phyloP scores from a whole-genome alignment of 2,329 filamentous ascomycete species.

The Monilinia vaccinii-corymbosi region DNA sequence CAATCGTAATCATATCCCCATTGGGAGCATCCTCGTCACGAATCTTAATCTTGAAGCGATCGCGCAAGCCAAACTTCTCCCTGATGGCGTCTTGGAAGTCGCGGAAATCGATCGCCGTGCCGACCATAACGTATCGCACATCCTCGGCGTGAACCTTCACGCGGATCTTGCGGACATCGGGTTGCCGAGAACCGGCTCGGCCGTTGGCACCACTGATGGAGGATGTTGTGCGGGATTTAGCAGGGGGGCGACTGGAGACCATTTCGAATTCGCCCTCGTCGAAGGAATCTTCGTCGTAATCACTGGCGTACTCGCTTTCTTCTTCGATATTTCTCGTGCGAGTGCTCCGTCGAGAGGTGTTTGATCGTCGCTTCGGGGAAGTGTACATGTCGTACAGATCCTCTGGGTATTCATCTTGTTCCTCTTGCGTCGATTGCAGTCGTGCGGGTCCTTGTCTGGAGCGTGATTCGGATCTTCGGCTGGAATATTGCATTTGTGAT shows the following conservation, averaged over 20 bases:
- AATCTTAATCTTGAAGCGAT: slow-evolving; percentile 82
- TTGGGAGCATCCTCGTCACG: slow-evolving; percentile 67
- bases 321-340: slow-evolving; percentile 65
- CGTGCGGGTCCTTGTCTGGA: slow-evolving; percentile 14
- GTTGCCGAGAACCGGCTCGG: slow-evolving; percentile 48
- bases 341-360: slow-evolving; percentile 31
- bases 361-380: slow-evolving; percentile 30
- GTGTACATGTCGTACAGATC: slow-evolving; percentile 58
- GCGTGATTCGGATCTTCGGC: slow-evolving; percentile 25
- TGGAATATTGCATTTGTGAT: slow-evolving; percentile 28
- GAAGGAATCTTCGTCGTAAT: slow-evolving; percentile 60
- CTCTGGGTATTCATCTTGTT: slow-evolving; percentile 54
- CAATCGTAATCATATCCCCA: slow-evolving; percentile 94
- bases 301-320: slow-evolving; percentile 66
- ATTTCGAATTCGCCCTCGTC: slow-evolving; percentile 78
- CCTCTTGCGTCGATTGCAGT: slow-evolving; percentile 34
- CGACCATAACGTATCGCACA: slow-evolving; percentile 86
- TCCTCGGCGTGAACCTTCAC: slow-evolving; percentile 91
- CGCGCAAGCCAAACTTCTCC: slow-evolving; percentile 73
- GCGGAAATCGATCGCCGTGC: slow-evolving; percentile 59
- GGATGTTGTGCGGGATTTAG: slow-evolving; percentile 33
- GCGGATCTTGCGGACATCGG: slow-evolving; percentile 68
- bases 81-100: slow-evolving; percentile 73
- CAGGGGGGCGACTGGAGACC: slow-evolving; percentile 43
- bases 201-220: slow-evolving; percentile 22